Evolutionary conservation across 371 early-diverging fungal genomes (phyloP).

Genomic region (Smittium culicis): DNA sequence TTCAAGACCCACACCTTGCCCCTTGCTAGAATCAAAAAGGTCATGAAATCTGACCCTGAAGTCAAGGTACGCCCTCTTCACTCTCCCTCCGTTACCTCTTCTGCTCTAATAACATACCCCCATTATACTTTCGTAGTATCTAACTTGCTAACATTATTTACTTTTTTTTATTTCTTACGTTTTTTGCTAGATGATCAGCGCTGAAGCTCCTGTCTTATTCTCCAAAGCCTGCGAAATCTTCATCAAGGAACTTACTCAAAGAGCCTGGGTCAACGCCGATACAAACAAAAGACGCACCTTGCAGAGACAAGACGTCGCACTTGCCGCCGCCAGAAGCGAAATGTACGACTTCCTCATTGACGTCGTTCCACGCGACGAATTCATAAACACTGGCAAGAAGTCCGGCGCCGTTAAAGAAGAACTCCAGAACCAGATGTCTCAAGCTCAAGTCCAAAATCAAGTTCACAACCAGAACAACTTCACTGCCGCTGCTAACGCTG

Average conservation of each 20-base stretch:
- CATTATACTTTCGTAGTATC: too few species aligned
- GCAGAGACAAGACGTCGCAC: constrained; percentile 88
- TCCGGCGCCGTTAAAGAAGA: constrained; percentile 10
- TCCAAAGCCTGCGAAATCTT: constrained; percentile 96
- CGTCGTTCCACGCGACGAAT: constrained; percentile 89
- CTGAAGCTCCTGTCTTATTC: constrained; percentile 90
- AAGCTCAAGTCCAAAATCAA: constrained; percentile 12
- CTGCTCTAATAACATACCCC: too few species aligned
- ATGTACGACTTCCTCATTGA: constrained; percentile 99
- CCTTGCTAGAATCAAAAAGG: constrained; percentile 97
- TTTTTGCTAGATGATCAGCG: constrained; percentile 82
- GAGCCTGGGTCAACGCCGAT: constrained; percentile 97
- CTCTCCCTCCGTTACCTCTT: too few species aligned
- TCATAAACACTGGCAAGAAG: constrained; percentile 20
- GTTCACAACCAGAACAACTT: constrained; percentile 9
- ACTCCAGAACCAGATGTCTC: constrained; percentile 12
- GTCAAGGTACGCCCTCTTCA: too few species aligned
- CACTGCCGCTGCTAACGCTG: constrained; percentile 4
- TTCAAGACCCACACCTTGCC: constrained; percentile 91
- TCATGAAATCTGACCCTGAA: constrained; percentile 99
- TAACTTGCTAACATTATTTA: too few species aligned
- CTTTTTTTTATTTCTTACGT: too few species aligned
- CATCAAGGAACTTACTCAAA: constrained; percentile 85
- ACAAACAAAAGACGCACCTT: constrained; percentile 97
- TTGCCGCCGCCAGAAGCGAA: constrained; percentile 87